These are phyloP conservation scores for Colletotrichum eleusines DNA, from an alignment of 2,329 filamentous ascomycete genomes.

Conservation along the genomic window DNA sequence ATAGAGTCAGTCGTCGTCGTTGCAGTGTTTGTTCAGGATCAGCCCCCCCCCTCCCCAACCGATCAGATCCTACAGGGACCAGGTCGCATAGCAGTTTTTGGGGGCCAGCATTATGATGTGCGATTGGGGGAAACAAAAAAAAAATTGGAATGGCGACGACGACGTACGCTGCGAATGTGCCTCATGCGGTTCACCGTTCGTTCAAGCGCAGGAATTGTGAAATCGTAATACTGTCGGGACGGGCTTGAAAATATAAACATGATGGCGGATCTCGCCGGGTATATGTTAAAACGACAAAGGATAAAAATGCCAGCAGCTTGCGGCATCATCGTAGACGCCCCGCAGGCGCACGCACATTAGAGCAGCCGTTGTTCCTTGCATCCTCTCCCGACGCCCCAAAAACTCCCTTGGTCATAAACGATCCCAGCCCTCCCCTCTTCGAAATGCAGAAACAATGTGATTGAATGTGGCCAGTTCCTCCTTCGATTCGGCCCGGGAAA, in stretches of 20 bases:
- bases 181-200: constrained; percentile 37
- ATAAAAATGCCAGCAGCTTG: constrained; percentile 27
- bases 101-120: not conserved
- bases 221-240: not conserved
- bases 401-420: constrained; percentile 42
- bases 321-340: constrained; percentile 20
- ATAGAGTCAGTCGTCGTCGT: constrained; percentile 26
- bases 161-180: not conserved
- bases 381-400: constrained; percentile 8
- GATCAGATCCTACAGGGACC: constrained; percentile 18
- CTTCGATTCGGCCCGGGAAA: constrained; percentile 1
- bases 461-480: constrained; percentile 17
- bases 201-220: not conserved
- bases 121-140: too few species aligned
- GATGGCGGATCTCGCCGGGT: constrained; percentile 42
- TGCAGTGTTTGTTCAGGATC: constrained; percentile 13
- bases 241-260: constrained; percentile 17
- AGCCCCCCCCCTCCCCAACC: not conserved
- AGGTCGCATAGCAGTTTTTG: not conserved
- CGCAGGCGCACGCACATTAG: not conserved
- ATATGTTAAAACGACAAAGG: constrained; percentile 38
- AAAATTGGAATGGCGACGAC: not conserved
- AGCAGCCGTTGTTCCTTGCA: constrained; percentile 7
- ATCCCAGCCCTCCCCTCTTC: not conserved
- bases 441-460: constrained; percentile 24